Base-by-base conservation (phyloP, 768 basidiomycete genomes). In the Exidia glandulosa region DNA sequence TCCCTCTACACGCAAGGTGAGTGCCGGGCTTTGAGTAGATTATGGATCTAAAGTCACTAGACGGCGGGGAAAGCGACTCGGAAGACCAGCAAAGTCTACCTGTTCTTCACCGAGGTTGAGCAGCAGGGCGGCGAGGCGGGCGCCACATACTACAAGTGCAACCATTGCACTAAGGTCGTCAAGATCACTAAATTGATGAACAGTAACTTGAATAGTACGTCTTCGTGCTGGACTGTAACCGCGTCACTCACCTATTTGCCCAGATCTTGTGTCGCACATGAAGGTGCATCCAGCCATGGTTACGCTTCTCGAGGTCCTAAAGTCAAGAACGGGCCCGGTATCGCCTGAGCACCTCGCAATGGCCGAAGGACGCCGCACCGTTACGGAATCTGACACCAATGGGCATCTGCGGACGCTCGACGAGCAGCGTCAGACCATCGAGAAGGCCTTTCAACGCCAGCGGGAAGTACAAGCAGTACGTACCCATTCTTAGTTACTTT, bases 161-260 rank as follows among this genome's bases (percentile, higher is more conserved):
- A 45, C 64, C 66, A 2, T 64, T 68, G 27, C 65, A 66, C 59
- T 2, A 66, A 65, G 56, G 48, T 66, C 19, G 16, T 67, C 6
- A 67, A 59, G 2, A 41, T 67, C 3, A 64, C 56, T 12, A 57
- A 60, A 25, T 23, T 19, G 32, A 57, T 57, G 56, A 60, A 57
- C 23, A 13, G 14, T 7, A 58, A 19, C 3, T 33, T 36, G 12
- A 60, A 57, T 41, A 56, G 56, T 47, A 36, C n/a, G 50, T 32
- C 9, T 50, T 16, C 14, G 50, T 47, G n/a, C 12, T 25, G 12
- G n/a, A 3, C 7, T 16, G 29, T 16, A n/a, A 10, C 31, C 41
- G 16, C 9, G n/a, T 12, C 57, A 52, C 34, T 36, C 7, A 36
- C 7, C 7, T 16, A 52, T 14, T 12, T 14, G 37, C 10, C n/a